These are phyloP conservation scores for Backusella sp. DNA, from an alignment of 192 early-diverging fungal species.

Conservation along the genomic window DNA sequence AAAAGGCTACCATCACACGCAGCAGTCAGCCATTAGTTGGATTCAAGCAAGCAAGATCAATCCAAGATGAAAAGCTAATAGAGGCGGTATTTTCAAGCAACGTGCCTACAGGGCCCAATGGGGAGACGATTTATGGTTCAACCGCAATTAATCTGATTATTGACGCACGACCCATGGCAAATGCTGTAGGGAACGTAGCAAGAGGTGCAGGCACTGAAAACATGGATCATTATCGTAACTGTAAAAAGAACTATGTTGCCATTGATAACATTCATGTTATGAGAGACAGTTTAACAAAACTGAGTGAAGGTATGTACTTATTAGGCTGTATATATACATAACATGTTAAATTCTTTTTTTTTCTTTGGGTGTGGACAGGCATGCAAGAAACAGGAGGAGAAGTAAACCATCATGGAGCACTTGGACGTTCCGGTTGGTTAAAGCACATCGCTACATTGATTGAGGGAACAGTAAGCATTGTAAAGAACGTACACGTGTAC, in stretches of 20 bases:
- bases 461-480: constrained; percentile 76
- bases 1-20: constrained; percentile 82
- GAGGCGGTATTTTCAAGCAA: constrained; percentile 83
- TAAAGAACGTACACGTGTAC: constrained; percentile 70
- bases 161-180: constrained; percentile 93
- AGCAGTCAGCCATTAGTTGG: constrained; percentile 95
- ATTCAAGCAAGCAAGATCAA: constrained; percentile 86
- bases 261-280: constrained; percentile 99
- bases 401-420: constrained; percentile 40
- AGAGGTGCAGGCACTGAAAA: constrained; percentile 94
- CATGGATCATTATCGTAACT: constrained; percentile 88
- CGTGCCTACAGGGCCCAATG: constrained; percentile 42
- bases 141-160: constrained; percentile 78
- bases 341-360: neutral
- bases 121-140: constrained; percentile 48
- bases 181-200: constrained; percentile 90
- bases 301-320: constrained; percentile 71
- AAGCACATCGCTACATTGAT: constrained; percentile 81
- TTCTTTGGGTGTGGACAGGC: constrained; percentile 18
- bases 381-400: constrained; percentile 50
- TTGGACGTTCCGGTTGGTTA: constrained; percentile 83
- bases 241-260: constrained; percentile 82
- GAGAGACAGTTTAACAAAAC: constrained; percentile 78
- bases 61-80: constrained; percentile 96
- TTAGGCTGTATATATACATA: neutral